Conservation (phyloP, 2,329 filamentous ascomycete genomes). For the Chaetomium sp. region DNA sequence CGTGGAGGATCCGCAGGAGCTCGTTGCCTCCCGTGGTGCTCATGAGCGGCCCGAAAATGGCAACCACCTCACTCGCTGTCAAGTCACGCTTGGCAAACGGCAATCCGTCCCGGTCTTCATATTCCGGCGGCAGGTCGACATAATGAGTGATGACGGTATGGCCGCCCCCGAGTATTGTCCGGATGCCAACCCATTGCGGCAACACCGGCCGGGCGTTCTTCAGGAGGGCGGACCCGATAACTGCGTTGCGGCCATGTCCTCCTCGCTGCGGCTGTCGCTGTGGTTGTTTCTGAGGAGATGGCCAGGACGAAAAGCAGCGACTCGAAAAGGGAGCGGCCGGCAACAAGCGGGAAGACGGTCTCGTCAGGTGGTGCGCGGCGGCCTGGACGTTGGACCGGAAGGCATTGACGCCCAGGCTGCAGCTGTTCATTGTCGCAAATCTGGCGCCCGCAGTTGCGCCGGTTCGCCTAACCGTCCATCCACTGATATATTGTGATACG, state of each 20-base stretch:
- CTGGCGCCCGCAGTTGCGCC: constrained; percentile 33
- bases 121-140: constrained; percentile 58
- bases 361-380: constrained; percentile 30
- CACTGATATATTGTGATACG: constrained; percentile 10
- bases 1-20: constrained; percentile 61
- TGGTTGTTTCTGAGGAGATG: constrained; percentile 9
- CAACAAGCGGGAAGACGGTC: constrained; percentile 16
- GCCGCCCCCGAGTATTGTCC: constrained; percentile 38
- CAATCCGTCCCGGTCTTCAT: constrained; percentile 58
- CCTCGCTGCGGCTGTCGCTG: neutral
- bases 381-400: constrained; percentile 36
- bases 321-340: constrained; percentile 17
- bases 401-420: constrained; percentile 36
- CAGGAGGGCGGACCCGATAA: neutral
- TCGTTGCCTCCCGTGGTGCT: constrained; percentile 51
- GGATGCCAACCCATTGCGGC: constrained; percentile 23
- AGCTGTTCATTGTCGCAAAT: constrained; percentile 37
- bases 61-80: constrained; percentile 48
- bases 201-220: constrained; percentile 9
- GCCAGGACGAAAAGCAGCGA: constrained; percentile 31
- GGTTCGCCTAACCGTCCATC: constrained; percentile 32
- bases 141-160: constrained; percentile 53
- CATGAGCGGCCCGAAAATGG: constrained; percentile 55
- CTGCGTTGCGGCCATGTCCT: neutral
- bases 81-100: constrained; percentile 56